Conservation (phyloP, 441 rosid genomes). For the Gossypium aridum region DNA sequence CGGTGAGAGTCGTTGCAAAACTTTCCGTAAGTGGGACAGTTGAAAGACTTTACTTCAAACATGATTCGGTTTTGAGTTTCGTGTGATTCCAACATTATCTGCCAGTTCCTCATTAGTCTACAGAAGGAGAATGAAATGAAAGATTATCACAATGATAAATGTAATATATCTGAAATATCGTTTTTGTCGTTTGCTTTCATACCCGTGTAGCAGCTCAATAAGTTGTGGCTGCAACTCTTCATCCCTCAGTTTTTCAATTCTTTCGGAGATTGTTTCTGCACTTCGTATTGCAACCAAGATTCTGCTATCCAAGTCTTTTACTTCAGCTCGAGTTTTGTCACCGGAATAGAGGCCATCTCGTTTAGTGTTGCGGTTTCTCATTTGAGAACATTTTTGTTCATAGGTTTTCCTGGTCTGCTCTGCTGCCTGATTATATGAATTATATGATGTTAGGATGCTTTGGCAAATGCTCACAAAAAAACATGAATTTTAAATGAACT, state of each 20-base stretch:
- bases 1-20: slow-evolving; percentile 37
- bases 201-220: slow-evolving; percentile 53
- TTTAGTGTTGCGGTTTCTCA: slow-evolving; percentile 17
- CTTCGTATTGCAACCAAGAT: slow-evolving; percentile 39
- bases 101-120: slow-evolving; percentile 51
- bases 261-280: slow-evolving; percentile 43
- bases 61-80: slow-evolving; percentile 41
- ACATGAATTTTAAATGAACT: slow-evolving; percentile 3
- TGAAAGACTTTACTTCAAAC: slow-evolving; percentile 37
- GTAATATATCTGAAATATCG: not conserved
- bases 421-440: slow-evolving; percentile 27
- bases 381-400: slow-evolving; percentile 30
- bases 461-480: not conserved
- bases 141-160: not conserved
- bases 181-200: slow-evolving; percentile 15
- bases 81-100: slow-evolving; percentile 39
- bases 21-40: slow-evolving; percentile 28
- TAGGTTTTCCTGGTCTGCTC: slow-evolving; percentile 35
- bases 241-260: slow-evolving; percentile 46
- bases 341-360: slow-evolving; percentile 12
- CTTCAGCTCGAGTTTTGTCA: slow-evolving; percentile 33
- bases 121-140: slow-evolving; percentile 6
- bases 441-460: not conserved
- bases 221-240: slow-evolving; percentile 60
- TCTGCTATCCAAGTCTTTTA: slow-evolving; percentile 33